phyloP scores from a whole-genome alignment of 768 basidiomycete species.

The Terana coerulea region DNA sequence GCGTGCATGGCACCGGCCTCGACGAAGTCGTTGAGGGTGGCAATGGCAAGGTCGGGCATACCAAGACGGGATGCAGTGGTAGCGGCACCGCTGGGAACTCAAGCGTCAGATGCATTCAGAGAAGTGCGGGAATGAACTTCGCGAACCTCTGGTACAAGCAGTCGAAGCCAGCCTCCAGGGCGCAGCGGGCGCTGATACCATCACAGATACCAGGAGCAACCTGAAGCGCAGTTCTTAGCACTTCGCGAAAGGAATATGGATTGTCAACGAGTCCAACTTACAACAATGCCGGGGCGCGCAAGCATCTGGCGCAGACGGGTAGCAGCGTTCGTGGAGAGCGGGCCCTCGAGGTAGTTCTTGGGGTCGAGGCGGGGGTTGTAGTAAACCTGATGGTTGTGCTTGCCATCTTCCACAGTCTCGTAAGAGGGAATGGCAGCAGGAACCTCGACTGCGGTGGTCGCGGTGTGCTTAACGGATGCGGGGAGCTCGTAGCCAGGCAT shows the following conservation, averaged over 20 bases:
- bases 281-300: conserved; percentile 69
- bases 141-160: conserved; percentile 72
- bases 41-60: conserved; percentile 76
- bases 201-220: conserved; percentile 76
- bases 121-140: background rate
- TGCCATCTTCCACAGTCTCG: background rate
- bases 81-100: conserved; percentile 72
- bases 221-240: conserved; percentile 34
- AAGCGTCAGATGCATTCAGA: background rate
- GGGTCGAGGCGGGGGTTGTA: conserved; percentile 69
- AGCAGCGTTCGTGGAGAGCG: conserved; percentile 62
- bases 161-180: conserved; percentile 73
- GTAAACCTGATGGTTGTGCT: conserved; percentile 34
- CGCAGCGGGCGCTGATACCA: conserved; percentile 76
- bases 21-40: conserved; percentile 75
- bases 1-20: conserved; percentile 32
- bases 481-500: conserved; percentile 27
- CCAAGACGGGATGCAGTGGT: conserved; percentile 78
- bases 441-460: conserved; percentile 15
- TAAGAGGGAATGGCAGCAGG: conserved; percentile 5
- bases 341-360: conserved; percentile 63
- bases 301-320: conserved; percentile 59
- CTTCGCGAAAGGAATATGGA: background rate
- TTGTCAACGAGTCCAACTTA: conserved; percentile 31
- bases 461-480: conserved; percentile 18